Conservation (phyloP, 106 monocot genomes). For the Dioscorea dumetorum region DNA sequence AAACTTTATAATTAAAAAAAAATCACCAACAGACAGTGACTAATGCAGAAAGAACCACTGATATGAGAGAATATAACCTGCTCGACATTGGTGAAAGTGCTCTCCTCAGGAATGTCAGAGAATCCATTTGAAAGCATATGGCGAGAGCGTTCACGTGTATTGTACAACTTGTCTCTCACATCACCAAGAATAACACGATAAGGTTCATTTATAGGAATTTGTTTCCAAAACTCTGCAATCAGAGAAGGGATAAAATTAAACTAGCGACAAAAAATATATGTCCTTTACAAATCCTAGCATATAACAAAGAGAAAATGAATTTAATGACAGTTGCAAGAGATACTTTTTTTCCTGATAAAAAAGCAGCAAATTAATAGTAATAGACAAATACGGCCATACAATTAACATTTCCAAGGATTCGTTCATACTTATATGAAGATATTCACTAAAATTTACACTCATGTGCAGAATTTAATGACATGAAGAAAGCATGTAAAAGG, state of each 20-base stretch:
- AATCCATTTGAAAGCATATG: constrained; percentile 40
- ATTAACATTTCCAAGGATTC: no score
- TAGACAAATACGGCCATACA: no score
- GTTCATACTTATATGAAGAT: no score
- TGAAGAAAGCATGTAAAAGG: no score
- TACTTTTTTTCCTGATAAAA: no score
- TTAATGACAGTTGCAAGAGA: neutral
- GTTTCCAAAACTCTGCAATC: constrained; percentile 64
- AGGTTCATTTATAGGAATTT: constrained; percentile 66
- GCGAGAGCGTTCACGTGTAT: constrained; percentile 59
- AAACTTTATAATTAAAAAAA: no score
- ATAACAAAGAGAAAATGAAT: neutral
- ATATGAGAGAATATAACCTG: constrained; percentile 14
- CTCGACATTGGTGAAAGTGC: constrained; percentile 37
- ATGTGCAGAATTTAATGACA: no score
- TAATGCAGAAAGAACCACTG: neutral
- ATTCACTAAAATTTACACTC: no score
- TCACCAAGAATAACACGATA: constrained; percentile 76
- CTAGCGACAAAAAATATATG: neutral
- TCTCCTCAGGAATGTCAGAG: constrained; percentile 55
- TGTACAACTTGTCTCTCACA: constrained; percentile 62
- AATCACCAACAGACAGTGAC: neutral
- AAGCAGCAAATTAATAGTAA: no score
- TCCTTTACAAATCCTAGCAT: neutral
- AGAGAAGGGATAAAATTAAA: neutral